A percentile compares a stretch with the other conserved stretches of the same genome.
These are phyloP conservation scores for Metroxylon sagu DNA, from an alignment of 176 grass and related monocot genomes.

Conservation along the genomic window DNA sequence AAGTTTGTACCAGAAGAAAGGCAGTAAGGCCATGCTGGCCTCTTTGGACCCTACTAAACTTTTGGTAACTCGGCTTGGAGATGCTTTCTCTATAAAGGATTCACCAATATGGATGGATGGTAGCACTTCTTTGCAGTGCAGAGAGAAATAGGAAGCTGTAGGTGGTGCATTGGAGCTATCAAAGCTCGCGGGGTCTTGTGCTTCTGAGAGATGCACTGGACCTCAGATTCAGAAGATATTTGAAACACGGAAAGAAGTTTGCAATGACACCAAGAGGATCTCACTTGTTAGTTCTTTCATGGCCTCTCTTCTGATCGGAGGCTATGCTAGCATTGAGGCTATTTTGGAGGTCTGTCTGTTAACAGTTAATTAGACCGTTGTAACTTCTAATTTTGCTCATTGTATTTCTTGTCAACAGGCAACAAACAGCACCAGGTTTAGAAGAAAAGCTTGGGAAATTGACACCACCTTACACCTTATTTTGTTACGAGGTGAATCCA, in stretches of 20 bases:
- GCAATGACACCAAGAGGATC: slow-evolving; percentile 71
- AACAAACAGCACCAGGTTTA: slow-evolving; percentile 63
- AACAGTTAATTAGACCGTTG: too few species aligned
- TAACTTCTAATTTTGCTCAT: too few species aligned
- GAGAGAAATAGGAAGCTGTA: slow-evolving; percentile 78
- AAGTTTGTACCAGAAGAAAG: too few species aligned
- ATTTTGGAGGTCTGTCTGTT: slow-evolving; percentile 57
- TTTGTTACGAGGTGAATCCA: slow-evolving; percentile 65
- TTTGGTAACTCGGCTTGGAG: slow-evolving; percentile 44
- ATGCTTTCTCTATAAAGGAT: slow-evolving; percentile 66
- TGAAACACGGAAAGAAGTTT: slow-evolving; percentile 37
- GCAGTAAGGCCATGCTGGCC: slow-evolving; percentile 14
- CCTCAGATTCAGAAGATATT: slow-evolving; percentile 85
- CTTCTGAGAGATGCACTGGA: slow-evolving; percentile 80
- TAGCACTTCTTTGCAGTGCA: slow-evolving; percentile 87
- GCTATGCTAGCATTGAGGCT: slow-evolving; percentile 72
- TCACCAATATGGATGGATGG: slow-evolving; percentile 98
- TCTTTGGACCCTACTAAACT: slow-evolving; percentile 58
- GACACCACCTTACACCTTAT: slow-evolving; percentile 67
- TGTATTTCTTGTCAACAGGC: slow-evolving; percentile 37
- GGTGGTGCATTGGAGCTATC: slow-evolving; percentile 80
- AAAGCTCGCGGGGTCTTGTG: slow-evolving; percentile 75
- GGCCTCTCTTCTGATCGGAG: slow-evolving; percentile 70
- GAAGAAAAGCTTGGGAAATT: slow-evolving; percentile 80
- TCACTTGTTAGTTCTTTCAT: slow-evolving; percentile 96